Evolutionary conservation across 164 flowering plant genomes (phyloP), one percentile per base, ranked within the genome.

Genomic region (Piper longum): DNA sequence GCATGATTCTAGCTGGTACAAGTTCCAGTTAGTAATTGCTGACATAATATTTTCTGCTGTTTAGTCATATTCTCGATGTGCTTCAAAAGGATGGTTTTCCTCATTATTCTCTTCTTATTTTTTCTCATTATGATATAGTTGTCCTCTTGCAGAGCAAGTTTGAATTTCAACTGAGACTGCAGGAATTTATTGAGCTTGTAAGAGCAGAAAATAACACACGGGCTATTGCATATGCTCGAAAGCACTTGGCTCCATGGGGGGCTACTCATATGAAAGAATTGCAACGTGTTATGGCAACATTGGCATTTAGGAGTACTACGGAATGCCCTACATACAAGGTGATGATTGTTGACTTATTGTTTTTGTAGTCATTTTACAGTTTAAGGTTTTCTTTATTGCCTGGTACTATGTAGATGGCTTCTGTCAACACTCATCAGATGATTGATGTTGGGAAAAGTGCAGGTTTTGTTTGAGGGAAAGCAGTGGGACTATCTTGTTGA

Each of bases 171-270:
- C 70, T 93, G 77, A 84, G 96, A 75, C 89, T 90, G 64, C 99
- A 93, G 72, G 99, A 93, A 76, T 93, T 93, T 76, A 81, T 93
- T 64, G 99, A 93, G 79, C 79, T 93, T 75, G 95, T 90, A 43
- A 73, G 99, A 72, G 81, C 81, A 65, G 96, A 88, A 43, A 82
- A 80, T 62, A 77, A 70, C 62, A 59, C 83, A 79, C 84, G 78
- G 64, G 99, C 99, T 54, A 85, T 93, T 54, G 55, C 76, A 54
- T 93, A 93, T 84, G 87, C 95, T 66, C 79, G 89, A 55, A 93
- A 87, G 72, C 70, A 84, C 72, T 92, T 93, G 54, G 83, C 95
- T 17, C 83, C 89, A 52, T 93, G 97, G 97, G 97, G 90, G 74
- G 71, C 91, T 70, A 83, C 89, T 55, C 81, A 90, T 72, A 75